Evolutionary conservation across 148 eudicot genomes (phyloP), one percentile per base, ranked within the genome.

Genomic region (Gaultheria prostrata): DNA sequence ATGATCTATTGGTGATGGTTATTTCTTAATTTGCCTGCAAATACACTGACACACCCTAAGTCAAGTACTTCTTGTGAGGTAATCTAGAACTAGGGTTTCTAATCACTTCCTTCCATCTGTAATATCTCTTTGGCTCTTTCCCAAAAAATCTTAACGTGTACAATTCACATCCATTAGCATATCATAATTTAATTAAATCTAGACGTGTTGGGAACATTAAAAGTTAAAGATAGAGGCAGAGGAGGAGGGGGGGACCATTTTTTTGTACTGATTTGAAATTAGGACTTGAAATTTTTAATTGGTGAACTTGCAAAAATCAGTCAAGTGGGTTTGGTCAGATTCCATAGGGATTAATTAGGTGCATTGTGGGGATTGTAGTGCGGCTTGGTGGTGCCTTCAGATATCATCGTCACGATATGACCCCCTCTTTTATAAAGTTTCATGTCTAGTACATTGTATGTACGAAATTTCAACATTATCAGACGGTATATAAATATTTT

Each of bases 231-330:
- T 50, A 10, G 72, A 74, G 77, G 51, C 20, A 73, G 30, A 74
- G 51, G 26, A 45, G 3, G 70, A 8, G 83, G 69, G 84, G 84
- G 84, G 84, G 75, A 78, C 84, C 76, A 67, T 67, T 82, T 67
- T 82, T 39, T 70, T 82, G 28, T 32, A 21, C n/a, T 54, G 21
- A 26, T 28, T 8, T 70, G 28, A 53, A 49, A 15, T 26, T 63
- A 79, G 30, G 48, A 12, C n/a, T 54, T 51, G 13, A 48, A 33
- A 17, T 82, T 72, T 51, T 21, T 26, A 72, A 69, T 28, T 30
- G 61, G 46, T 72, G 12, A 45, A 17, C 82, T 21, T 61, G 71
- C 53, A 57, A 59, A 79, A 67, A 28, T 67, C 67, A 13, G 72
- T 59, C 71, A 59, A 59, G 82, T 79, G 82, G 82, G 46, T 79